Evolutionary conservation across 495 filamentous ascomycete species (phyloP).

Genomic region (Bombardia bombarda): DNA sequence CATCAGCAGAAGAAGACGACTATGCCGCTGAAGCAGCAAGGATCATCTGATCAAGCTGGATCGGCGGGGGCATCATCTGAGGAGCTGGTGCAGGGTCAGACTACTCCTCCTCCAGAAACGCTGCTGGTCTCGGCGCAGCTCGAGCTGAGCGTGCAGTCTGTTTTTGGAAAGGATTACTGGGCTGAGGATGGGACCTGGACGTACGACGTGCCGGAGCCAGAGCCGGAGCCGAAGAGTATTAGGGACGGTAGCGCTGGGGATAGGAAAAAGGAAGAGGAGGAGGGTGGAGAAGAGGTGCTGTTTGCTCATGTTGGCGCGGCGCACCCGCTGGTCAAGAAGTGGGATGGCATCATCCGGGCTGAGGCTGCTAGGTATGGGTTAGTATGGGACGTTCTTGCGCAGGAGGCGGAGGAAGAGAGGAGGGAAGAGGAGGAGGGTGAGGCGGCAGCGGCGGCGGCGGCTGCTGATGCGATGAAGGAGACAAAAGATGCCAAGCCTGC

Average conservation of each 20-base stretch:
- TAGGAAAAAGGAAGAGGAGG: constrained; percentile 21
- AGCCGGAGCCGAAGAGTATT: constrained; percentile 5
- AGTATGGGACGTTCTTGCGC: constrained; percentile 25
- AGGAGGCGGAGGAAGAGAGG: constrained; percentile 9
- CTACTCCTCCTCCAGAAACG: no score
- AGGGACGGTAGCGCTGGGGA: no score
- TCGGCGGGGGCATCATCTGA: constrained; percentile 13
- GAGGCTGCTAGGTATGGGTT: constrained; percentile 37
- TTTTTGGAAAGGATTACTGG: constrained; percentile 59
- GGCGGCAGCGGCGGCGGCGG: not conserved
- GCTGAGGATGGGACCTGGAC: constrained; percentile 53
- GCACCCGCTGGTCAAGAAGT: constrained; percentile 53
- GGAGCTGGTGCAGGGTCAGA: constrained; percentile 21
- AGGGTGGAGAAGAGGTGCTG: constrained; percentile 25
- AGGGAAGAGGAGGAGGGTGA: not conserved
- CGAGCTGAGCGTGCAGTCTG: constrained; percentile 51
- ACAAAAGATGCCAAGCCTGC: constrained; percentile 1
- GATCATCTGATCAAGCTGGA: no score
- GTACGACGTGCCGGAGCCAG: constrained; percentile 41
- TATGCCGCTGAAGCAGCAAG: no score
- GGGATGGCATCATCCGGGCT: constrained; percentile 36
- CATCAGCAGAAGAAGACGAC: not conserved
- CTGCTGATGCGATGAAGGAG: constrained; percentile 4
- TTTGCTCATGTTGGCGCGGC: constrained; percentile 47
- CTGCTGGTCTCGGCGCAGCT: constrained; percentile 45